phyloP scores from a whole-genome alignment of 129 eudicot species.

The Ambrosia artemisiifolia region DNA sequence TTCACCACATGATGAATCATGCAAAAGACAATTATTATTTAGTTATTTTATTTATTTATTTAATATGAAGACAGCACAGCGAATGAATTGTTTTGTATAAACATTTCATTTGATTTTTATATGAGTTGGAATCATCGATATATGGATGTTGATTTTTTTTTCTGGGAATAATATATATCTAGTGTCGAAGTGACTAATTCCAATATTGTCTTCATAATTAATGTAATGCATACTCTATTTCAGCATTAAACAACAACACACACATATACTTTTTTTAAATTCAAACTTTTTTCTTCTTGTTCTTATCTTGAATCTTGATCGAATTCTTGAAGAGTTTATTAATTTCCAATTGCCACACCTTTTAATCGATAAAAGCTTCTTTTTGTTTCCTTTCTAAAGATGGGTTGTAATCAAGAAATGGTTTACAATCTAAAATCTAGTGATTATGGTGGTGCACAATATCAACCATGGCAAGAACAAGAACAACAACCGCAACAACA shows the following conservation, averaged over 20 bases:
- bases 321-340: too few relatives aligned
- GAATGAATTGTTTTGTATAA: neutral
- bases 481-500: constrained; percentile 17
- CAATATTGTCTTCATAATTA: constrained; percentile 23
- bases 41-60: neutral
- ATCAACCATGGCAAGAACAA: constrained; percentile 31
- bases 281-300: constrained; percentile 11
- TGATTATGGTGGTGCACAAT: constrained; percentile 32
- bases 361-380: neutral
- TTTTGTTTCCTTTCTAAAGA: neutral
- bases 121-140: constrained; percentile 47
- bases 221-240: constrained; percentile 15
- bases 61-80: neutral
- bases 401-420: constrained; percentile 42
- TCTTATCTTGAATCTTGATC: constrained; percentile 27
- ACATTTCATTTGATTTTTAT: constrained; percentile 14
- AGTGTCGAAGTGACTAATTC: constrained; percentile 32
- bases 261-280: neutral
- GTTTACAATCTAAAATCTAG: constrained; percentile 27
- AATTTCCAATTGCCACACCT: too few relatives aligned
- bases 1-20: constrained; percentile 18
- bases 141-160: constrained; percentile 33
- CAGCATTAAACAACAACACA: constrained; percentile 10
- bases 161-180: constrained; percentile 48
- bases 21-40: constrained; percentile 13